Percentiles rank a stretch among this genome's conserved stretches.
These are phyloP conservation scores for Backusella psychrophila DNA, from an alignment of 192 early-diverging fungal genomes.

Conservation along the genomic window DNA sequence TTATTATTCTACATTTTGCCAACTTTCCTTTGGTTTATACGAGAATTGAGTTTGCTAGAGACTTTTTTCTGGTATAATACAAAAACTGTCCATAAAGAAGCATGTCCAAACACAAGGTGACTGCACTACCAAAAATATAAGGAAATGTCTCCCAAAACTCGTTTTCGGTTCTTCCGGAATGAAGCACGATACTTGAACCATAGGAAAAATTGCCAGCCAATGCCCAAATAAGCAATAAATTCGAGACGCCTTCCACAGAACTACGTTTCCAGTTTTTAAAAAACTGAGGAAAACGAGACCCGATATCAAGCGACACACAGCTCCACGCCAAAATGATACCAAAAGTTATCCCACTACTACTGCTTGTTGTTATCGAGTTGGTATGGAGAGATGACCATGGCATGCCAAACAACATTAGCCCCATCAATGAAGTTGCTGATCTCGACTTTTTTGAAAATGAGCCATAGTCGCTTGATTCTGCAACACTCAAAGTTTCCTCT, in stretches of 20 bases:
- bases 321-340: slow-evolving; percentile 65
- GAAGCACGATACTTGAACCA: slow-evolving; percentile 46
- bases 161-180: slow-evolving; percentile 21
- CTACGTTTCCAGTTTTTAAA: slow-evolving; percentile 55
- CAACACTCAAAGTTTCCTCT: background rate
- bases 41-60: background rate
- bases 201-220: slow-evolving; percentile 68
- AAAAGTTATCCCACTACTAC: slow-evolving; percentile 13
- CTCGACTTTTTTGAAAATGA: background rate
- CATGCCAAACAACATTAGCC: slow-evolving; percentile 9
- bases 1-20: too few species aligned
- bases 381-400: background rate
- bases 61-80: background rate
- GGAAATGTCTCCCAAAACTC: slow-evolving; percentile 35
- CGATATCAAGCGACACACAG: slow-evolving; percentile 61
- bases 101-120: slow-evolving; percentile 68
- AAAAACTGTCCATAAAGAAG: slow-evolving; percentile 45
- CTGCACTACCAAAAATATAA: slow-evolving; percentile 60
- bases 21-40: background rate
- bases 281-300: slow-evolving; percentile 73
- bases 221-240: slow-evolving; percentile 66
- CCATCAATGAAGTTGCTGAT: background rate
- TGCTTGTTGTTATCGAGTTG: background rate
- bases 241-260: slow-evolving; percentile 68
- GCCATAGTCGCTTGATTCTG: background rate